phyloP scores from a whole-genome alignment of 306 rosid species.

The Bauhinia variegata region DNA sequence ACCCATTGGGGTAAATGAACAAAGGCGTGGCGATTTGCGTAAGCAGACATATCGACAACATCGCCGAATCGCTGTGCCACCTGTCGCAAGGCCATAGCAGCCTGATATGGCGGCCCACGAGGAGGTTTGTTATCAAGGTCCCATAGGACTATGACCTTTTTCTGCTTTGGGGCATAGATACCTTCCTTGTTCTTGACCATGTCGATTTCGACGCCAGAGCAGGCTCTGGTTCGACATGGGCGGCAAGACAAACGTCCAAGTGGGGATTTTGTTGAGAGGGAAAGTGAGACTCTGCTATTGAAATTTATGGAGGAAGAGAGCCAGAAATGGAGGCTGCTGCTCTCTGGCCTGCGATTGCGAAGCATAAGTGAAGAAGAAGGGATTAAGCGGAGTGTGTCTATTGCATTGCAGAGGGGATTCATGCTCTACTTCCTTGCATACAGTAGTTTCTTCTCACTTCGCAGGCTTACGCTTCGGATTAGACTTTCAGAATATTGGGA shows the following conservation, averaged over 20 bases:
- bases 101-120: constrained; percentile 79
- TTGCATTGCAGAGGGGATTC: constrained; percentile 33
- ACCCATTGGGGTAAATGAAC: constrained; percentile 80
- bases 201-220: constrained; percentile 54
- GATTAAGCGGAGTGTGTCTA: constrained; percentile 6
- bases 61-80: constrained; percentile 64
- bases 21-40: constrained; percentile 86
- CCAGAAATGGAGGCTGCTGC: constrained; percentile 33
- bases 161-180: constrained; percentile 54
- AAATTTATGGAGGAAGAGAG: constrained; percentile 24
- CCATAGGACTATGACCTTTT: constrained; percentile 80
- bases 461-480: background rate
- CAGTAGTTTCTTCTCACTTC: background rate
- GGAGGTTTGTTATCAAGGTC: constrained; percentile 98
- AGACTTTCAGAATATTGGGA: too few relatives aligned
- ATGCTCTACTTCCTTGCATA: constrained; percentile 8
- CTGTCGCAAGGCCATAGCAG: constrained; percentile 68
- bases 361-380: constrained; percentile 14
- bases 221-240: constrained; percentile 34
- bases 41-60: constrained; percentile 72
- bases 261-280: constrained; percentile 22
- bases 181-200: constrained; percentile 77
- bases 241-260: constrained; percentile 3
- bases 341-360: background rate
- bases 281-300: background rate